A percentile compares a stretch with the other conserved stretches of the same genome.
phyloP scores from a whole-genome alignment of 176 grass and related monocot species.

The Saccharum officinarum region DNA sequence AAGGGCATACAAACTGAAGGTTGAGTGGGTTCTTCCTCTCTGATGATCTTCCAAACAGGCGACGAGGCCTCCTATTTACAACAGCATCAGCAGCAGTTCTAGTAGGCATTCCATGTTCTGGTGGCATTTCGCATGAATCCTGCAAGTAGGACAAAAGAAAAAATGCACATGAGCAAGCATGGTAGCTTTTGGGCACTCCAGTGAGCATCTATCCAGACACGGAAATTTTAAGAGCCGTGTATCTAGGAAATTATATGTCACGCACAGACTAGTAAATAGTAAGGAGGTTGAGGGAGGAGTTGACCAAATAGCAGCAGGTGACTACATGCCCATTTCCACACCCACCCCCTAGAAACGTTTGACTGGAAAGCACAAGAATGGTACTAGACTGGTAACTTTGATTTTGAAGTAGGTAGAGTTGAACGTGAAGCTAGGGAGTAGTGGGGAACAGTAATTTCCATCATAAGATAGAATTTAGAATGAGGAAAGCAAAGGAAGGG shows the following conservation, averaged over 20 bases:
- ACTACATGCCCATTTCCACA: neutral
- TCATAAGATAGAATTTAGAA: neutral
- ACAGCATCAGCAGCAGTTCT: conserved; percentile 7
- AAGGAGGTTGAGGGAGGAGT: neutral
- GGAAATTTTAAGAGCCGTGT: no score
- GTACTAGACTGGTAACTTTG: no score
- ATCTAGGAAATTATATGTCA: no score
- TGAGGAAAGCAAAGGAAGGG: neutral
- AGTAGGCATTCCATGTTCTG: conserved; percentile 9
- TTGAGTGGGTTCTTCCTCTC: conserved; percentile 54
- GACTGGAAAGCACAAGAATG: neutral
- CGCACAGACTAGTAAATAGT: no score
- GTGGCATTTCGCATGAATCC: conserved; percentile 52
- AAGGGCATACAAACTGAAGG: conserved; percentile 47
- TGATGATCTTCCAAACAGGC: conserved; percentile 37
- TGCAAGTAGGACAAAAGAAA: neutral
- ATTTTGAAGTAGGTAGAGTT: no score
- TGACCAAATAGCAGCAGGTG: conserved; percentile 16
- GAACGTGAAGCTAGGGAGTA: neutral
- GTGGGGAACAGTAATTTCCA: neutral
- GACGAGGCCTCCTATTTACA: conserved; percentile 36
- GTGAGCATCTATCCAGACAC: no score
- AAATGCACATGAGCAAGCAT: conserved; percentile 22
- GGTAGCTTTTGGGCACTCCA: no score
- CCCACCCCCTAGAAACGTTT: neutral